Evolutionary conservation across 1,284 basidiomycete species (phyloP), one percentile per base, ranked within the genome.

Genomic region (Paramarasmius palmivorus): DNA sequence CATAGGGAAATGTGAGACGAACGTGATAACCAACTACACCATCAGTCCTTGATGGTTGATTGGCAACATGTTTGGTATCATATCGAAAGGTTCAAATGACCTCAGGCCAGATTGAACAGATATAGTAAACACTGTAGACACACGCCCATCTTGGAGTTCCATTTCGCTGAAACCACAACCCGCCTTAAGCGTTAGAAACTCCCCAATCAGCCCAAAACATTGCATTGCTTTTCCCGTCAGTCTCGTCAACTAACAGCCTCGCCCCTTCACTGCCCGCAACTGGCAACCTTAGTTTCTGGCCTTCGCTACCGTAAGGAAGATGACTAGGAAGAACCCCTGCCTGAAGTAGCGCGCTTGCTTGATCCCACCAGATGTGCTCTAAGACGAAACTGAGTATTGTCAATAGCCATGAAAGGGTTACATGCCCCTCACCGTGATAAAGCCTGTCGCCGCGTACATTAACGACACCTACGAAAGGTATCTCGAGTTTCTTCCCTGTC

Each of bases 391-490:
- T 34, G 63, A 4, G 46, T 54, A 38, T 19, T 51, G 9, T 9
- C 47, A 49, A 10, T n/a, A 22, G 39, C 26, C 25, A 32, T 34
- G 37, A 23, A 25, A 22, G n/a, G 7, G n/a, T 19, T 38, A 44
- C 14, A 10, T 72, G 70, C 61, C 80, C 78, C 40, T 20, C 20
- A 75, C 76, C 76, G 41, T 77, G 75, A 55, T 74, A 78, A 8
- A 79, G 62, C 20, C 81, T 67, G 59, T 84, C 82, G 2, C 82
- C 82, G 36, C 82, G 72, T 42, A 83, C 70, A 56, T 79, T 82
- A 35, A 84, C 77, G 7, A 84, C 76, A 2, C 76, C 77, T 26
- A 80, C 68, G 75, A 83, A 78, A 0, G 81, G 81, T 29, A 84
- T 73, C 4, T 69, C 58, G 23, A 83, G 59, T 49, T 74, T 73